phyloP scores from a whole-genome alignment of 441 rosid species.

The Erysimum pusillum region DNA sequence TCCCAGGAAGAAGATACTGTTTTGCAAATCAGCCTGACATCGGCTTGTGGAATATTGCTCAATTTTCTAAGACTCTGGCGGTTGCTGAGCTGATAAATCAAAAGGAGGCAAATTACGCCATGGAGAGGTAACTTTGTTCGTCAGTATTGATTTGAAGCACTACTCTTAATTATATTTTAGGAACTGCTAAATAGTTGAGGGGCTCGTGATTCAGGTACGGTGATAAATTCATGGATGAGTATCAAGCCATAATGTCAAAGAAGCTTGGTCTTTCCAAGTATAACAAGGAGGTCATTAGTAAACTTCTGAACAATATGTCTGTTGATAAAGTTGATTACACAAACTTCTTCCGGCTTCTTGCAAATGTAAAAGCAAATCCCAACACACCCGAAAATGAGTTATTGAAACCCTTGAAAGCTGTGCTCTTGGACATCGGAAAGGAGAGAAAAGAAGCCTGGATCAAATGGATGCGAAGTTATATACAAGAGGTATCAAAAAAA shows the following conservation, averaged over 20 bases:
- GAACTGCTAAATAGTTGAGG: slow-evolving; percentile 11
- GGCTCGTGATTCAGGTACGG: slow-evolving; percentile 68
- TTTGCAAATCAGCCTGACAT: slow-evolving; percentile 98
- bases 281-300: slow-evolving; percentile 84
- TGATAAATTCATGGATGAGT: slow-evolving; percentile 94
- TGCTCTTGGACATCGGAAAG: slow-evolving; percentile 89
- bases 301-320: slow-evolving; percentile 92
- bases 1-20: slow-evolving; percentile 96
- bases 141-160: background rate
- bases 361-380: slow-evolving; percentile 82
- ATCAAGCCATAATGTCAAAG: slow-evolving; percentile 89
- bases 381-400: slow-evolving; percentile 68
- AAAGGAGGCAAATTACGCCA: slow-evolving; percentile 88
- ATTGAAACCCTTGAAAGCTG: slow-evolving; percentile 84
- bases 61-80: slow-evolving; percentile 71
- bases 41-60: slow-evolving; percentile 92
- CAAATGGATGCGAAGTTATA: slow-evolving; percentile 82
- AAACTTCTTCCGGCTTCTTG: slow-evolving; percentile 86
- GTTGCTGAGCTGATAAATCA: slow-evolving; percentile 81
- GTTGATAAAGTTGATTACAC: slow-evolving; percentile 99
- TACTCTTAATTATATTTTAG: background rate
- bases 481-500: slow-evolving; percentile 73
- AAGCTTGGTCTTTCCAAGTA: slow-evolving; percentile 95
- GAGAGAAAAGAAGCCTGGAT: slow-evolving; percentile 97
- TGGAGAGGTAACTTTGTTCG: slow-evolving; percentile 73